Evolutionary conservation across 805 yeast species (phyloP).

Genomic region (Candida xyloterini): DNA sequence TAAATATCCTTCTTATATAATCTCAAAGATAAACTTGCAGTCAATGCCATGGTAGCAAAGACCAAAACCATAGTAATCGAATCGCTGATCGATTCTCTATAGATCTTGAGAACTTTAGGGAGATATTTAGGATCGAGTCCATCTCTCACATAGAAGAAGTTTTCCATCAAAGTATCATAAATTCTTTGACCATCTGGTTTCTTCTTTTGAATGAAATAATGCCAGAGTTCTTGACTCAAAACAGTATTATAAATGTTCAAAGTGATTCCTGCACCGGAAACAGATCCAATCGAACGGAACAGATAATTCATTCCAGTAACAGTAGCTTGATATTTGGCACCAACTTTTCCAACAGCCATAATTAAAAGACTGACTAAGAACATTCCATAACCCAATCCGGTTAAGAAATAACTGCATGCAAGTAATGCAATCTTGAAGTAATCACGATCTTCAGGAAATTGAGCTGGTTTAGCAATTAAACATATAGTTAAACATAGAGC

Average conservation of each 20-base stretch:
- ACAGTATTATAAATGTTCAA: slow-evolving; percentile 37
- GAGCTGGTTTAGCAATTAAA: slow-evolving; percentile 25
- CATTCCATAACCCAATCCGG: slow-evolving; percentile 41
- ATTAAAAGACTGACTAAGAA: slow-evolving; percentile 39
- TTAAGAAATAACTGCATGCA: slow-evolving; percentile 28
- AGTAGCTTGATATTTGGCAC: slow-evolving; percentile 44
- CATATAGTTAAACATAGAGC: slow-evolving; percentile 18
- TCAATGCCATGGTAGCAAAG: slow-evolving; percentile 26
- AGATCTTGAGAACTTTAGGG: slow-evolving; percentile 30
- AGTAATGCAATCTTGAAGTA: slow-evolving; percentile 20
- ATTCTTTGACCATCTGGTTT: slow-evolving; percentile 26
- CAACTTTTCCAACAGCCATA: slow-evolving; percentile 43
- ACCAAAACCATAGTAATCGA: slow-evolving; percentile 24
- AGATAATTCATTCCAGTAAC: slow-evolving; percentile 48
- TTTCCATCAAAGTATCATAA: slow-evolving; percentile 21
- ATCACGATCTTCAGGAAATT: slow-evolving; percentile 15
- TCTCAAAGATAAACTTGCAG: slow-evolving; percentile 22
- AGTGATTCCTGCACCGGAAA: slow-evolving; percentile 43
- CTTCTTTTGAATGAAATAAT: slow-evolving; percentile 28
- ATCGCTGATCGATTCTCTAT: slow-evolving; percentile 28
- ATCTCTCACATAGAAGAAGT: slow-evolving; percentile 29
- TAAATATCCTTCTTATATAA: slow-evolving; percentile 13
- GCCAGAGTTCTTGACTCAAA: slow-evolving; percentile 31
- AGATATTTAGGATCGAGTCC: slow-evolving; percentile 28
- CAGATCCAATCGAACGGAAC: slow-evolving; percentile 48